Evolutionary conservation across 768 basidiomycete species (phyloP).

Genomic region (Butyriboletus loyo): DNA sequence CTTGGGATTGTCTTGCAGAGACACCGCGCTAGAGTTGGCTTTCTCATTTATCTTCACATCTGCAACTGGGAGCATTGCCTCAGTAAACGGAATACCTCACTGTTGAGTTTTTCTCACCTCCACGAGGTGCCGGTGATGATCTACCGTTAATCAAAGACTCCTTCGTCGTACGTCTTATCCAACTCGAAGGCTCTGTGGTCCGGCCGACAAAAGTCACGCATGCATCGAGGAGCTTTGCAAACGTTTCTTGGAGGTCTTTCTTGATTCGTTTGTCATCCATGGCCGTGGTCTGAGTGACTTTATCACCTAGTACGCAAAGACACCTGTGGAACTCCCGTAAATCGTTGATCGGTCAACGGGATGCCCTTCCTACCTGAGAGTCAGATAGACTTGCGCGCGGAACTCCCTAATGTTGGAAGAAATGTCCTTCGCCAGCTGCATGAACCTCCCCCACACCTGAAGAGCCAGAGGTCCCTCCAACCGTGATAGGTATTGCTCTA

Average conservation of each 20-base stretch:
- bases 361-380: slow-evolving; percentile 56
- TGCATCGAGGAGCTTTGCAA: slow-evolving; percentile 79
- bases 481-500: slow-evolving; percentile 79
- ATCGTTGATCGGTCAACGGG: neutral
- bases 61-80: slow-evolving; percentile 12
- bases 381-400: slow-evolving; percentile 66
- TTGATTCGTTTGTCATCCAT: slow-evolving; percentile 86
- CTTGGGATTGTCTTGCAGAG: slow-evolving; percentile 34
- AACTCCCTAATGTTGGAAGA: slow-evolving; percentile 62
- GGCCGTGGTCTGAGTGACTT: slow-evolving; percentile 83
- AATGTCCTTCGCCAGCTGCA: slow-evolving; percentile 78
- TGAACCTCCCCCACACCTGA: slow-evolving; percentile 85
- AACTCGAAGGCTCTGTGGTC: slow-evolving; percentile 70
- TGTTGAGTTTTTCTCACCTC: slow-evolving; percentile 35
- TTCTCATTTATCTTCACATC: slow-evolving; percentile 65
- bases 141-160: slow-evolving; percentile 67
- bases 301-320: slow-evolving; percentile 74
- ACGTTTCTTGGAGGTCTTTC: slow-evolving; percentile 91
- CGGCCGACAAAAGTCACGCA: slow-evolving; percentile 72
- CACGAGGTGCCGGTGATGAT: slow-evolving; percentile 63
- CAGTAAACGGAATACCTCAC: neutral
- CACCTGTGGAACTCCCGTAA: slow-evolving; percentile 46
- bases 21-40: slow-evolving; percentile 41
- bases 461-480: slow-evolving; percentile 89
- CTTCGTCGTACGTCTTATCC: slow-evolving; percentile 70